Base-by-base conservation (phyloP, 495 filamentous ascomycete species). In the Massariosphaeria phaeospora region DNA sequence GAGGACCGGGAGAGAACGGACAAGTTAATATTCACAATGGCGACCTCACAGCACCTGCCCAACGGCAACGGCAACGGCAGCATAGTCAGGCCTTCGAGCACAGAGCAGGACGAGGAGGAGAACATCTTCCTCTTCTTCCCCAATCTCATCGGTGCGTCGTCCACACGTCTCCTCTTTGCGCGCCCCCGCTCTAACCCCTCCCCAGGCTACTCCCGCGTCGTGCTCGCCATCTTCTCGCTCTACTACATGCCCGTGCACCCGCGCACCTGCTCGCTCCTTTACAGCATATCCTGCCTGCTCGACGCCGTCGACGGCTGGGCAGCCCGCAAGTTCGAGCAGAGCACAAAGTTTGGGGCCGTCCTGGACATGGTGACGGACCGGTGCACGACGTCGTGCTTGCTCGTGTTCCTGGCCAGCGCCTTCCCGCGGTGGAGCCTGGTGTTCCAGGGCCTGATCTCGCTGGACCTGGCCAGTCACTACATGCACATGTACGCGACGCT, bases 201-300 rank as follows among this genome's bases (percentile, higher is more conserved):
- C 40, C 12, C 47, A 95, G 91, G 93, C 59, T 97, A 97, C 72
- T 78, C 75, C 50, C 86, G 93, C 61, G 84, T 97, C 64, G 74
- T 96, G 57, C 82, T 98, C 50, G 87, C 91, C 56, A 74, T 95
- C 55, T 88, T 87, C 33, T 95, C 91, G 43, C 84, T 98, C 55
- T 96, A 96, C 75, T 98, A 94, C 76, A 97, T 97, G 93, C 90
- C 91, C 20, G 79, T 96, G 26, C 93, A 98, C 67, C 93, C 93
- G 3, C 83, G 91, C 65, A 96, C 91, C 21, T 97, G 93, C 74
- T 88, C 86, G 46, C 62, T 89, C 43, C 85, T 97, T 26, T 98
- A 98, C 73, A 88, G 81, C 62, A 75, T 96, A 42, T 95, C 89
- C 18, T 98, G 94, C 69, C 77, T 96, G 27, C 82, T 98, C 30